A percentile compares a stretch with the other conserved stretches of the same genome.
Evolutionary conservation across 1,139 yeast species (phyloP).

Genomic region (Yamadazyma oceani): DNA sequence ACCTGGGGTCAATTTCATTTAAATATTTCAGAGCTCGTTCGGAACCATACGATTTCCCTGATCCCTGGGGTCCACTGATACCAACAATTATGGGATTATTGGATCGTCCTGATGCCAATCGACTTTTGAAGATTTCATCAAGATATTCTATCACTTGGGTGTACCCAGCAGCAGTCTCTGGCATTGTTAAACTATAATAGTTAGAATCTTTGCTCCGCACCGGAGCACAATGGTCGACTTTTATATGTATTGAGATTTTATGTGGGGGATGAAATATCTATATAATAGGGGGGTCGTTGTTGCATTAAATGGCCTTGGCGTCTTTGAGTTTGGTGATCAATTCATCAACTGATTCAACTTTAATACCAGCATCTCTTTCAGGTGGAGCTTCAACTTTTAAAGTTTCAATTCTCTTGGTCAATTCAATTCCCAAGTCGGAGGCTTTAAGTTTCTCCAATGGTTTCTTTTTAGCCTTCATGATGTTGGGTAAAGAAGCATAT

Average conservation of each 20-base stretch:
- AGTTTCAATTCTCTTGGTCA: conserved; percentile 63
- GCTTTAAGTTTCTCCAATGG: conserved; percentile 74
- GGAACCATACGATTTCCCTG: conserved; percentile 80
- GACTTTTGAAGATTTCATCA: not conserved
- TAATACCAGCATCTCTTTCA: conserved; percentile 75
- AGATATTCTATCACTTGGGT: not conserved
- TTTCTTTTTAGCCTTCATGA: conserved; percentile 98
- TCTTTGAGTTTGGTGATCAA: conserved; percentile 77
- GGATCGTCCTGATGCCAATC: not conserved
- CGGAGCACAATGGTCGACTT: no score
- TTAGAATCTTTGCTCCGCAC: no score
- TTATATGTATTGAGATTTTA: conserved; percentile 1
- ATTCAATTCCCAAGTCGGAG: conserved; percentile 69
- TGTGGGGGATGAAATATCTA: not conserved
- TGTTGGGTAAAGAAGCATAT: conserved; percentile 88
- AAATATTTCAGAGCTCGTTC: conserved; percentile 33
- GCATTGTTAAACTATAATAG: not conserved
- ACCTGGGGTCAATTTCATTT: conserved; percentile 13
- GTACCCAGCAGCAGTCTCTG: not conserved
- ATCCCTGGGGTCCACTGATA: conserved; percentile 88
- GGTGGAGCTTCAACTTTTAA: conserved; percentile 85
- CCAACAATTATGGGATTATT: conserved; percentile 59
- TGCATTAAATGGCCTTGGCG: conserved; percentile 47
- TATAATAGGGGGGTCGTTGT: not conserved
- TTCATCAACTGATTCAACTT: conserved; percentile 80